Conservation (phyloP, 2,329 filamentous ascomycete genomes). For the Alternaria incomplexa region DNA sequence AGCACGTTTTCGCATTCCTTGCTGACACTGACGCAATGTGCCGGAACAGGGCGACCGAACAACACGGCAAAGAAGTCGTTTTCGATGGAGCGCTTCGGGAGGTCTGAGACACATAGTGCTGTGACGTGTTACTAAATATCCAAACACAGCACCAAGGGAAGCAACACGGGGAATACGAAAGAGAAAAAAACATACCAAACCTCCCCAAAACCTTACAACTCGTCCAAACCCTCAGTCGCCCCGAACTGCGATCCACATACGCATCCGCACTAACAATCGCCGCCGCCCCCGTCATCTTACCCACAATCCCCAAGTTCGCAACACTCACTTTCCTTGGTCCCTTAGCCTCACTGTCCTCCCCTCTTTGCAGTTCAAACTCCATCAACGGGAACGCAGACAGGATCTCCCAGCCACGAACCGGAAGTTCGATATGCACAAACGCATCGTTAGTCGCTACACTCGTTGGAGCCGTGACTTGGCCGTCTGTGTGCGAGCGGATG, state of each 20-base stretch:
- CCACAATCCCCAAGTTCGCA: constrained; percentile 77
- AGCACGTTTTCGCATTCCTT: constrained; percentile 65
- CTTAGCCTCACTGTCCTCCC: constrained; percentile 41
- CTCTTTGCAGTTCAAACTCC: constrained; percentile 56
- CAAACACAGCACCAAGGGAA: not conserved
- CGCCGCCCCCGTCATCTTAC: constrained; percentile 88
- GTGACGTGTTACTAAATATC: constrained; percentile 9
- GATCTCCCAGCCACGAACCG: constrained; percentile 76
- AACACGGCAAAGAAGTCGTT: constrained; percentile 77
- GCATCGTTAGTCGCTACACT: constrained; percentile 53
- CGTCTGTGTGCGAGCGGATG: constrained; percentile 73
- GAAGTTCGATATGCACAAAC: constrained; percentile 68
- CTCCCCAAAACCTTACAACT: constrained; percentile 80
- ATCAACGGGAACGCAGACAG: constrained; percentile 74
- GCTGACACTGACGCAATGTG: constrained; percentile 67
- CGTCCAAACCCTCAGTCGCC: constrained; percentile 69
- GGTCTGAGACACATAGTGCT: constrained; percentile 78
- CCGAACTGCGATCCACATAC: constrained; percentile 61
- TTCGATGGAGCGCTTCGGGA: constrained; percentile 66
- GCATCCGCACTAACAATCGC: constrained; percentile 72
- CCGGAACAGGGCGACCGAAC: constrained; percentile 71
- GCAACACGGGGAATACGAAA: not conserved
- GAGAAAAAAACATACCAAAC: constrained; percentile 60
- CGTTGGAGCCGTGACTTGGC: constrained; percentile 64
- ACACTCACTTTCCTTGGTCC: constrained; percentile 56